A percentile compares a stretch with the other conserved stretches of the same genome.
phyloP scores from a whole-genome alignment of 1,139 yeast species.

The Eremothecium cymbalariae region DNA sequence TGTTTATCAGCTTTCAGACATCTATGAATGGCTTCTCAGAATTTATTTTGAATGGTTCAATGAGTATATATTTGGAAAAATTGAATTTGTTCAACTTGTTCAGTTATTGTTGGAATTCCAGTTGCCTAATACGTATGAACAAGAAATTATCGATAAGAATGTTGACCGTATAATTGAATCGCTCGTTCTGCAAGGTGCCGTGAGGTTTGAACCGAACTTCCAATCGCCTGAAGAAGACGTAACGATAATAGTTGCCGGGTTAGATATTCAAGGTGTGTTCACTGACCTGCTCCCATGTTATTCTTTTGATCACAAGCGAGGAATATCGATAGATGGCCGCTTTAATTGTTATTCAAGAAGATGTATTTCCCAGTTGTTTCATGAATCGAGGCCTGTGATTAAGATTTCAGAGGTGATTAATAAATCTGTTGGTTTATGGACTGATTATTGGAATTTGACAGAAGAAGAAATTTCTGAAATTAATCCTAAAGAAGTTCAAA shows the following conservation, averaged over 20 bases:
- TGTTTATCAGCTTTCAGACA: slow-evolving; percentile 43
- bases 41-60: slow-evolving; percentile 36
- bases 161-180: slow-evolving; percentile 43
- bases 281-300: slow-evolving; percentile 37
- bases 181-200: slow-evolving; percentile 41
- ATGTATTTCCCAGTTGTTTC: slow-evolving; percentile 31
- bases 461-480: slow-evolving; percentile 48
- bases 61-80: slow-evolving; percentile 37
- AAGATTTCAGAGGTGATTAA: slow-evolving; percentile 31
- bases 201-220: slow-evolving; percentile 32
- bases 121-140: slow-evolving; percentile 28
- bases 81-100: slow-evolving; percentile 52
- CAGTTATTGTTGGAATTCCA: slow-evolving; percentile 39
- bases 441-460: slow-evolving; percentile 62
- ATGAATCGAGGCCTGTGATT: slow-evolving; percentile 24
- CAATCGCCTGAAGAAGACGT: slow-evolving; percentile 7
- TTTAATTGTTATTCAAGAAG: slow-evolving; percentile 19
- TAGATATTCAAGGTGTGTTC: slow-evolving; percentile 38
- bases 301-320: slow-evolving; percentile 19
- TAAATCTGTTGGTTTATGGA: slow-evolving; percentile 50
- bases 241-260: slow-evolving; percentile 28
- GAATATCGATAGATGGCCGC: slow-evolving; percentile 14
- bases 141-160: slow-evolving; percentile 31
- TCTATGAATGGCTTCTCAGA: slow-evolving; percentile 45
- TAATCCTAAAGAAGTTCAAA: slow-evolving; percentile 49